Base-by-base conservation (phyloP, 768 basidiomycete genomes). In the Porpolomopsis calyptriformis region DNA sequence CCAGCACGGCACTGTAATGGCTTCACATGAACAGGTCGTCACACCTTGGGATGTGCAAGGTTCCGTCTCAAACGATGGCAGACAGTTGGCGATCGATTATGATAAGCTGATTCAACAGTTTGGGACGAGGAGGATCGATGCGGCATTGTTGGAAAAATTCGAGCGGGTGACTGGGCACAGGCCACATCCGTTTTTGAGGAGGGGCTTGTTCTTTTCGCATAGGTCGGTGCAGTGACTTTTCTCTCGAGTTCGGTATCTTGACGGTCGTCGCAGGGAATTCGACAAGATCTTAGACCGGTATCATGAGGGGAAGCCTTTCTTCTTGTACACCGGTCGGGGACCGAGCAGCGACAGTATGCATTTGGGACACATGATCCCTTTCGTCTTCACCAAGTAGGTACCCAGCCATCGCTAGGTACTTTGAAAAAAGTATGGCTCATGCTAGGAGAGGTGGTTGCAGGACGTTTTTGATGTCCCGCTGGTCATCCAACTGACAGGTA, bases 41-140 rank as follows among this genome's bases (percentile, higher is more conserved):
- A 98, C 96, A 0, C 96, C 96, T 12, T 99, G 96, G 88, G 91
- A 97, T 53, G 96, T 98, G 5, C 85, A 94, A 54, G 96, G 94
- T 43, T 82, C 80, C 23, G 83, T 96, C 8, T 77, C 86, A 4
- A 74, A 67, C 18, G 90, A 96, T 55, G 96, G 96, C 46, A 83
- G 85, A 57, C 83, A 96, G 67, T 81, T 81, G 46, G 91, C 78
- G 42, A 97, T 98, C 64, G 88, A 99, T 67, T 99, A 99, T 56
- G 87, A 94, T 66, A 97, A 96, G 70, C 76, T 98, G 50, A 71
- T 97, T 46, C 77, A 77, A 57, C 87, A 96, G 61, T 99, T 99
- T 57, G 96, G 96, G 38, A 97, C 96, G 9, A 78, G 82, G 39
- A 68, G 78, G 47, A 71, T 98, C 52, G 84, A 93, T 54, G 59